A percentile compares a stretch with the other conserved stretches of the same genome.
phyloP scores from a whole-genome alignment of 176 grass and related monocot genomes.

The Chrysopogon serrulatus region DNA sequence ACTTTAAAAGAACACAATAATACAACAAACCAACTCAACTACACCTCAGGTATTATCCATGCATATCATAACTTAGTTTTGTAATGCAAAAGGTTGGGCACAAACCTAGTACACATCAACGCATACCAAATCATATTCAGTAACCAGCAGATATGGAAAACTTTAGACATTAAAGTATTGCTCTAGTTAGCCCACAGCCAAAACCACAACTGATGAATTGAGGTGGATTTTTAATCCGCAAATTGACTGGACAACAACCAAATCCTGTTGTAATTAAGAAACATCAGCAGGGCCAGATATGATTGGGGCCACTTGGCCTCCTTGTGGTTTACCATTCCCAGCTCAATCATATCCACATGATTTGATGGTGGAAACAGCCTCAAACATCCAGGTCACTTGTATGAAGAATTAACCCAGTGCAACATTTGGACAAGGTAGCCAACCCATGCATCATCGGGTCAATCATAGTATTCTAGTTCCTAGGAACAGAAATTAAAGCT shows the following conservation, averaged over 20 bases:
- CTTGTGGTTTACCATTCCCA: constrained; percentile 78
- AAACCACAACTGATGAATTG: neutral
- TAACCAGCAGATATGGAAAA: constrained; percentile 8
- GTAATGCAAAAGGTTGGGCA: neutral
- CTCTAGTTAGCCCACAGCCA: constrained; percentile 4
- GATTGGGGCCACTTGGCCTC: constrained; percentile 38
- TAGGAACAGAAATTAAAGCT: neutral
- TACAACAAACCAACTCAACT: neutral
- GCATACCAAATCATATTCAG: constrained; percentile 2
- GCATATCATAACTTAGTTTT: neutral
- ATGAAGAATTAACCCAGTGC: neutral
- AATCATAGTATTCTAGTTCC: neutral
- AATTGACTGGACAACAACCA: neutral
- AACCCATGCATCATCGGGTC: neutral
- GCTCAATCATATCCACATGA: constrained; percentile 40
- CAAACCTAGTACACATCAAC: neutral
- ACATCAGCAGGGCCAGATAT: constrained; percentile 35
- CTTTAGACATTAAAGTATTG: constrained; percentile 1
- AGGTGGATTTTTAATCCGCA: neutral
- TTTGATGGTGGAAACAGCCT: neutral
- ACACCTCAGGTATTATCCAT: neutral
- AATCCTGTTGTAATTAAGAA: neutral
- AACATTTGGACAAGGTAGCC: neutral
- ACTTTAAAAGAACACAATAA: too few species aligned
- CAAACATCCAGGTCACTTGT: neutral